Percentiles rank a stretch among this genome's conserved stretches.
Conservation (phyloP, 169 alveolate genomes). For the Cystoisospora suis region DNA sequence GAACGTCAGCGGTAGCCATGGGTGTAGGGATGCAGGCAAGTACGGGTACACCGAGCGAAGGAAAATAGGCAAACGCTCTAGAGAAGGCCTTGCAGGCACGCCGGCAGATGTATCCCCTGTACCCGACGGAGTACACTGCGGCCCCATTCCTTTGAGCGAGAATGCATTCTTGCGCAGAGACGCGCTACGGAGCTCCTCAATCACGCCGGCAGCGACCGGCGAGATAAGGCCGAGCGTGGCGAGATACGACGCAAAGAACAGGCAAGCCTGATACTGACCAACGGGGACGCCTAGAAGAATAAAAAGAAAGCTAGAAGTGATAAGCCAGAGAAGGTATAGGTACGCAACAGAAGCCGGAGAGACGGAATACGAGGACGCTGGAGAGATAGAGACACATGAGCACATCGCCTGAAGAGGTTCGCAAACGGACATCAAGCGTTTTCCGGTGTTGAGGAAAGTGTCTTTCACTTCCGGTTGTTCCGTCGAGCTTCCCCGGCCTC, state of each 20-base stretch:
- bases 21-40: not conserved
- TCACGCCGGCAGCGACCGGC: slow-evolving; percentile 8
- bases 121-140: not conserved
- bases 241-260: not conserved
- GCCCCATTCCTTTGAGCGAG: no score
- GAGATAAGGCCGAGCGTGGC: slow-evolving; percentile 2
- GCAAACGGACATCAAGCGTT: no score
- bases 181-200: not conserved
- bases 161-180: not conserved
- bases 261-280: not conserved
- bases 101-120: not conserved
- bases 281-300: not conserved
- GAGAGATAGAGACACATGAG: no score
- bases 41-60: not conserved
- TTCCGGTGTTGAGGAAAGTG: no score
- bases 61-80: not conserved
- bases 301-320: not conserved
- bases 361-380: not conserved
- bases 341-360: not conserved
- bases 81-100: not conserved
- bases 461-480: no score
- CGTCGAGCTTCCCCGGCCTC: no score
- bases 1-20: not conserved
- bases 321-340: slow-evolving; percentile 16
- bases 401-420: no score